phyloP scores from a whole-genome alignment of 2,329 filamentous ascomycete genomes.

The Ascochyta viciae-villosae region DNA sequence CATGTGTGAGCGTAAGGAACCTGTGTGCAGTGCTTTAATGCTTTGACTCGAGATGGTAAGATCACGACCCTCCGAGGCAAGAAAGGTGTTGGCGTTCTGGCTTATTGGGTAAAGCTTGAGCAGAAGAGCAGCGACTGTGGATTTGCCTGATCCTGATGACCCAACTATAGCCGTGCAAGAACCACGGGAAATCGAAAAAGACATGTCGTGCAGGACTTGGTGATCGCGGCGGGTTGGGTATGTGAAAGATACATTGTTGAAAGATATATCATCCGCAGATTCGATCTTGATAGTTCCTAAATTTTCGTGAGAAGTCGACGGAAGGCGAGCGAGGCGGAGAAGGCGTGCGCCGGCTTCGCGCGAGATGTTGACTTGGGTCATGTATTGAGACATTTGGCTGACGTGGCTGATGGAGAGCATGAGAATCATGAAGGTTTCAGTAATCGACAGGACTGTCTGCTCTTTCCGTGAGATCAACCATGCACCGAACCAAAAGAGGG shows the following conservation, averaged over 20 bases:
- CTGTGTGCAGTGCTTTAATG: slow-evolving; percentile 65
- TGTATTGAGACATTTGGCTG: slow-evolving; percentile 71
- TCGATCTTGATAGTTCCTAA: slow-evolving; percentile 56
- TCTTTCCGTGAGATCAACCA: slow-evolving; percentile 63
- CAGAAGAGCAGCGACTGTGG: slow-evolving; percentile 78
- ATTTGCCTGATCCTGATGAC: slow-evolving; percentile 88
- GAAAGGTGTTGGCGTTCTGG: not conserved
- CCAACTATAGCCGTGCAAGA: slow-evolving; percentile 82
- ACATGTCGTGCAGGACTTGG: slow-evolving; percentile 68
- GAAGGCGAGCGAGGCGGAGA: slow-evolving; percentile 71
- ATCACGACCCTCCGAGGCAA: slow-evolving; percentile 28
- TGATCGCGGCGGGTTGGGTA: slow-evolving; percentile 68
- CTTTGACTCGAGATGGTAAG: slow-evolving; percentile 67
- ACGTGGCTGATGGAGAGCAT: slow-evolving; percentile 83
- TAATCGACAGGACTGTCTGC: slow-evolving; percentile 63
- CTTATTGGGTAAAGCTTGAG: slow-evolving; percentile 69
- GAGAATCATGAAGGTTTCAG: slow-evolving; percentile 81
- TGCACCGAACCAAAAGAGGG: slow-evolving; percentile 85
- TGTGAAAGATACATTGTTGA: slow-evolving; percentile 71
- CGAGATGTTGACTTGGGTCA: slow-evolving; percentile 81
- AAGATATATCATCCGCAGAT: slow-evolving; percentile 61
- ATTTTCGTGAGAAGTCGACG: slow-evolving; percentile 65
- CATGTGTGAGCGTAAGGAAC: slow-evolving; percentile 66
- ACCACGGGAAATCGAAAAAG: slow-evolving; percentile 67
- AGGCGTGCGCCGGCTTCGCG: slow-evolving; percentile 76